Conservation (phyloP, 352 stramenopile genomes). For the Blastocystis sp. region DNA sequence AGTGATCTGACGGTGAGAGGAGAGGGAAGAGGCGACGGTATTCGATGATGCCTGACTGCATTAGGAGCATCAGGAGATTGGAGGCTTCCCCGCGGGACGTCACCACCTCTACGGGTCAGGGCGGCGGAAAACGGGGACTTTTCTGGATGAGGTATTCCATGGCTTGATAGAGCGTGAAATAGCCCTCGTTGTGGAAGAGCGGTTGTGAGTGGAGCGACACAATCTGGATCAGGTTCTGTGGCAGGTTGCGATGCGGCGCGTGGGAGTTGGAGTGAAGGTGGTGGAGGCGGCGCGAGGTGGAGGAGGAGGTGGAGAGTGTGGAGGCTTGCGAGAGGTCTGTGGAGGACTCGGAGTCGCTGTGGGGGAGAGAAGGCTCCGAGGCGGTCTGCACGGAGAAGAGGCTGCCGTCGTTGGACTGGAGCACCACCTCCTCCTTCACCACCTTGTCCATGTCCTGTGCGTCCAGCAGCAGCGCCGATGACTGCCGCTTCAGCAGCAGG, state of each 20-base stretch:
- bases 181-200: conserved; percentile 23
- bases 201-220: conserved; percentile 32
- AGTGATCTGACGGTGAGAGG: conserved; percentile 13
- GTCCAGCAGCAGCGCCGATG: conserved; percentile 49
- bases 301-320: background rate
- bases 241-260: background rate
- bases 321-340: background rate
- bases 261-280: background rate
- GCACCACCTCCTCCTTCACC: conserved; percentile 38
- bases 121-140: background rate
- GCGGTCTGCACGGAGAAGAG: background rate
- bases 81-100: conserved; percentile 30
- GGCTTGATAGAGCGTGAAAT: conserved; percentile 48
- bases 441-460: conserved; percentile 31
- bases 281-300: background rate
- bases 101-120: background rate
- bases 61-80: conserved; percentile 19
- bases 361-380: background rate
- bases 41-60: conserved; percentile 5
- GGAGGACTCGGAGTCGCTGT: background rate
- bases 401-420: conserved; percentile 5
- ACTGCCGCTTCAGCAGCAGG: conserved; percentile 5
- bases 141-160: conserved; percentile 60
- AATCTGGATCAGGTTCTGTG: conserved; percentile 49
- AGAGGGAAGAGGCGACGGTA: background rate